These are phyloP conservation scores for Populus pruinosa DNA, from an alignment of 345 rosid genomes.

Conservation along the genomic window DNA sequence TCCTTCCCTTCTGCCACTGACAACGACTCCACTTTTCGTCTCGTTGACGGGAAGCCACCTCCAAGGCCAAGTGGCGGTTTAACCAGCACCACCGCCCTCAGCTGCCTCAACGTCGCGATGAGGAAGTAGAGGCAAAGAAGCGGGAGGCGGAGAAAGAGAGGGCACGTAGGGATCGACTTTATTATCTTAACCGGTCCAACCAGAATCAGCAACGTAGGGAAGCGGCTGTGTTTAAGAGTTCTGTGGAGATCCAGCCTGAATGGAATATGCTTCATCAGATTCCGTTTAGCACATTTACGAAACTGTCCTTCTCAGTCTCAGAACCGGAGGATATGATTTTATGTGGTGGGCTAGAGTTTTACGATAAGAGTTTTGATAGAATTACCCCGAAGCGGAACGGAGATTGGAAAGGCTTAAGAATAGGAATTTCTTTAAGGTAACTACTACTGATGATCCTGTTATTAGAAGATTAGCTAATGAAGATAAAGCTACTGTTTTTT, in stretches of 20 bases:
- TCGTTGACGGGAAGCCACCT: slow-evolving; percentile 87
- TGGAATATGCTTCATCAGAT: slow-evolving; percentile 99
- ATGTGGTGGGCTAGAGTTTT: slow-evolving; percentile 77
- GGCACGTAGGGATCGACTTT: slow-evolving; percentile 83
- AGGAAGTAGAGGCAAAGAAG: slow-evolving; percentile 85
- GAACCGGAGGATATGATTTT: slow-evolving; percentile 84
- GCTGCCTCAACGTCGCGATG: slow-evolving; percentile 92
- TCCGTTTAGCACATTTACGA: slow-evolving; percentile 82
- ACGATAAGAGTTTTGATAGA: slow-evolving; percentile 65
- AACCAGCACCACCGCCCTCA: slow-evolving; percentile 66
- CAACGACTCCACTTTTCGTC: slow-evolving; percentile 79
- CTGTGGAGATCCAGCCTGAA: slow-evolving; percentile 94
- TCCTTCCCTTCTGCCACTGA: slow-evolving; percentile 56
- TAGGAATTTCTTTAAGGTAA: slow-evolving; percentile 86
- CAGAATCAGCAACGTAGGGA: slow-evolving; percentile 75
- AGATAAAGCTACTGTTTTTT: slow-evolving; percentile 90
- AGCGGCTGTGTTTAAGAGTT: slow-evolving; percentile 75
- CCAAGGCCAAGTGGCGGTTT: slow-evolving; percentile 86
- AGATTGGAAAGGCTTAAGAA: slow-evolving; percentile 87
- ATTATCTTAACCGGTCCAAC: slow-evolving; percentile 60
- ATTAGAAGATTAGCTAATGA: slow-evolving; percentile 82
- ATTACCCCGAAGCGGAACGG: slow-evolving; percentile 74
- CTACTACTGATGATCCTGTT: slow-evolving; percentile 88
- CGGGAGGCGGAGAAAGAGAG: slow-evolving; percentile 94
- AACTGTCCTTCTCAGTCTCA: slow-evolving; percentile 64